phyloP scores from a whole-genome alignment of 2,329 filamentous ascomycete species.

The Xylaria sp. region DNA sequence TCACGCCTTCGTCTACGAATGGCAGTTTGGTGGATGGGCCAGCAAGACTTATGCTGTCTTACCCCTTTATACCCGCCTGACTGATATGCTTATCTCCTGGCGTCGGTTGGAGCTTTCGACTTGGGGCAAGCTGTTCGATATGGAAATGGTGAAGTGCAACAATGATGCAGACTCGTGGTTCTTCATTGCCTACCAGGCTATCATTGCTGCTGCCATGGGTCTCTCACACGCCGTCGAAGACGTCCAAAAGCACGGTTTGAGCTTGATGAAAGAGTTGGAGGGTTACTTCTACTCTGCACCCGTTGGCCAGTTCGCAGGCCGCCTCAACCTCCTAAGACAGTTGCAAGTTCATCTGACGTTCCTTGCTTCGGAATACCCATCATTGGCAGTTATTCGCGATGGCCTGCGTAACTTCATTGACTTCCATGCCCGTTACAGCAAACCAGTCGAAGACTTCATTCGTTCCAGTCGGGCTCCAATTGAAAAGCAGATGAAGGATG shows the following conservation, averaged over 20 bases:
- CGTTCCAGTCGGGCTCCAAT: slow-evolving; percentile 62
- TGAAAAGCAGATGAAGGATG: slow-evolving; percentile 90
- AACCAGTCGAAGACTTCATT: slow-evolving; percentile 59
- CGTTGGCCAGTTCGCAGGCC: slow-evolving; percentile 71
- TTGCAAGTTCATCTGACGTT: slow-evolving; percentile 60
- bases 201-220: slow-evolving; percentile 69
- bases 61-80: slow-evolving; percentile 69
- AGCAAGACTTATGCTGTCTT: slow-evolving; percentile 70
- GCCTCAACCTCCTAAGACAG: slow-evolving; percentile 65
- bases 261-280: slow-evolving; percentile 70
- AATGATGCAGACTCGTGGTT: slow-evolving; percentile 86
- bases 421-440: slow-evolving; percentile 68
- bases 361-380: slow-evolving; percentile 54
- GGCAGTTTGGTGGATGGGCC: slow-evolving; percentile 82
- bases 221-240: slow-evolving; percentile 55
- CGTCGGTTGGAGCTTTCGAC: slow-evolving; percentile 84
- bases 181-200: slow-evolving; percentile 90
- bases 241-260: slow-evolving; percentile 58
- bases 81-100: slow-evolving; percentile 79
- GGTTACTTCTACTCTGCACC: slow-evolving; percentile 74
- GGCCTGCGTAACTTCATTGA: slow-evolving; percentile 71
- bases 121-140: slow-evolving; percentile 83
- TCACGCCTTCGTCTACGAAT: slow-evolving; percentile 80
- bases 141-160: slow-evolving; percentile 70
- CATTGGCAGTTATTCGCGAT: slow-evolving; percentile 52